Base-by-base conservation (phyloP, 2,329 filamentous ascomycete genomes). In the Aaosphaeria pasadenensis region DNA sequence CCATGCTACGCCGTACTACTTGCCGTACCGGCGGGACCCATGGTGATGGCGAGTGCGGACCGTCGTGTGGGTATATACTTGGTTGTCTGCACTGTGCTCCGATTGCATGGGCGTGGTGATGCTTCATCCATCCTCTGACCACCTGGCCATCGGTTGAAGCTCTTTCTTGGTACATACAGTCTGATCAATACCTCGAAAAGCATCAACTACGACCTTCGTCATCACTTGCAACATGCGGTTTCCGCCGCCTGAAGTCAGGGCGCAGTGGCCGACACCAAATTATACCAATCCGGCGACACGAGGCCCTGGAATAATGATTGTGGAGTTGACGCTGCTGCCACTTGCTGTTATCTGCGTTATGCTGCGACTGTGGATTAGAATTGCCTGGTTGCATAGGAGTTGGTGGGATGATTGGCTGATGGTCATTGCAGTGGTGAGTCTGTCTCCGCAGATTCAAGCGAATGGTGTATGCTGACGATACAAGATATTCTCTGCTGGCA, bases 231-330 rank as follows among this genome's bases (percentile, higher is more conserved):
- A 30, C 43, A 70, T 70, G 66, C 59, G 66, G 48, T 67, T 59
- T 42, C 58, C 64, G 45, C 66, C 67, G 5, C 51, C 56, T 29
- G 62, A 65, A 9, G 67, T 76, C 40, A 49, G 69, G 36, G 50
- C 59, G 36, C 61, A 60, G 43, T 77, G 69, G 67, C 74, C 74
- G 3, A 63, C 56, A 39, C 71, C 74, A 1, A 73, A 76, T 59
- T 75, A 76, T 49, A 60, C 64, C 42, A 50, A 77, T 47, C 74
- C 74, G 1, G 56, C 62, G 24, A 74, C 69, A 2, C 62, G 71
- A 50, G 74, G 74, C 11, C 59, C 69, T 13, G 68, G 63, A 5
- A 57, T 77, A 11, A 64, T 76, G 53, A 68, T 75, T n/a, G 59
- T 70, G 17, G 68, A 71, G 39, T 49, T 70, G 45, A 68, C 66